phyloP scores from a whole-genome alignment of 208 protist genomes.

The Crithidia fasciculata region DNA sequence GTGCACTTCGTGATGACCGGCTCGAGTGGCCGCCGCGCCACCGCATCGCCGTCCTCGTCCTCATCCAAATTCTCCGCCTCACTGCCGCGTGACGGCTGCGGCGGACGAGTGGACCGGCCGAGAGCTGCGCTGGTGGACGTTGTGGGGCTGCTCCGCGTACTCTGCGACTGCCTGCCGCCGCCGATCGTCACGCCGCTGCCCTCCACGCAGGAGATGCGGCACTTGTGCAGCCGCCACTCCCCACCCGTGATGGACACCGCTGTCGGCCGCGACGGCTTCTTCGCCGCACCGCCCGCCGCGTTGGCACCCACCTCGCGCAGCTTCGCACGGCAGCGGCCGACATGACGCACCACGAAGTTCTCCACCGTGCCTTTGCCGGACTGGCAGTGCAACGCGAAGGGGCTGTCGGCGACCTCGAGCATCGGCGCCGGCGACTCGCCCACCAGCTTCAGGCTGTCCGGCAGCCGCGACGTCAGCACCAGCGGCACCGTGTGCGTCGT shows the following conservation, averaged over 20 bases:
- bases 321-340: conserved; percentile 31
- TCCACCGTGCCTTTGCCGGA: conserved; percentile 69
- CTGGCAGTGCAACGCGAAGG: conserved; percentile 59
- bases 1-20: conserved; percentile 76
- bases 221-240: conserved; percentile 73
- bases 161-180: conserved; percentile 9
- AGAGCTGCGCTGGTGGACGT: not conserved
- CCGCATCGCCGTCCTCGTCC: conserved; percentile 10
- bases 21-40: conserved; percentile 31
- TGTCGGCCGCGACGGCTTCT: conserved; percentile 59
- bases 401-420: conserved; percentile 58
- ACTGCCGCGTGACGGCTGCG: not conserved
- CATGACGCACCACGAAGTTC: conserved; percentile 84
- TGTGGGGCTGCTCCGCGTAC: not conserved
- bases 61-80: not conserved
- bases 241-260: conserved; percentile 71
- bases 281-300: conserved; percentile 12
- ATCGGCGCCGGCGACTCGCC: conserved; percentile 72
- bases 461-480: conserved; percentile 54
- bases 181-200: conserved; percentile 73
- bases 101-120: not conserved
- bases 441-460: conserved; percentile 69
- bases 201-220: conserved; percentile 74
- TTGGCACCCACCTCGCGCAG: conserved; percentile 17
- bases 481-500: conserved; percentile 56